phyloP scores from a whole-genome alignment of 2,329 filamentous ascomycete genomes.

The Juglanconis juglandina region DNA sequence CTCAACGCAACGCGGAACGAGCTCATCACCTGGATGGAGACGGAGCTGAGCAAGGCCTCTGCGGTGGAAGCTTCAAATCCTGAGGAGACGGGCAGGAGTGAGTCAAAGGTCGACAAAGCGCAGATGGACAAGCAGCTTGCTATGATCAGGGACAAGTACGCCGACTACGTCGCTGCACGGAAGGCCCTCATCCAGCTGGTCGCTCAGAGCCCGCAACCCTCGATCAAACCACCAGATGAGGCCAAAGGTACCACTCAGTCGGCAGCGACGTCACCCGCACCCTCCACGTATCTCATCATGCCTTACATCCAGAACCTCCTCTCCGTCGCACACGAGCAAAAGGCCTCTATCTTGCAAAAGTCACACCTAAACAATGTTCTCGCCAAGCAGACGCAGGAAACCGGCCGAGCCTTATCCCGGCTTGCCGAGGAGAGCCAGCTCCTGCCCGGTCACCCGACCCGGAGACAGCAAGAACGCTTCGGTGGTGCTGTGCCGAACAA shows the following conservation, averaged over 20 bases:
- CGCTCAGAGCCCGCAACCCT: conserved; percentile 30
- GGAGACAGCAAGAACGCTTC: conserved; percentile 39
- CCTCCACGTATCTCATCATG: conserved; percentile 44
- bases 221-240: conserved; percentile 21
- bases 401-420: conserved; percentile 47
- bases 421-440: conserved; percentile 62
- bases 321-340: conserved; percentile 53
- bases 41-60: conserved; percentile 54
- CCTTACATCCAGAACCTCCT: conserved; percentile 56
- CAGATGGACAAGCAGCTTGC: conserved; percentile 39
- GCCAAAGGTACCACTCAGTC: not conserved
- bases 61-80: conserved; percentile 23
- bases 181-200: conserved; percentile 44
- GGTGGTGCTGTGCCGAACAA: conserved; percentile 39
- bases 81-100: conserved; percentile 16
- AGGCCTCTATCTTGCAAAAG: conserved; percentile 55
- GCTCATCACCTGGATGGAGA: conserved; percentile 64
- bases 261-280: conserved; percentile 14
- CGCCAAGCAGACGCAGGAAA: conserved; percentile 48
- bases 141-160: conserved; percentile 52
- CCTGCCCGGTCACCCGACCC: conserved; percentile 49
- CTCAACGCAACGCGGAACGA: conserved; percentile 55
- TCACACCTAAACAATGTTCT: conserved; percentile 51
- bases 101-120: conserved; percentile 15
- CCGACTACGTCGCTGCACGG: conserved; percentile 48